Base-by-base conservation (phyloP, 805 yeast genomes). In the Ogataea zsoltii region DNA sequence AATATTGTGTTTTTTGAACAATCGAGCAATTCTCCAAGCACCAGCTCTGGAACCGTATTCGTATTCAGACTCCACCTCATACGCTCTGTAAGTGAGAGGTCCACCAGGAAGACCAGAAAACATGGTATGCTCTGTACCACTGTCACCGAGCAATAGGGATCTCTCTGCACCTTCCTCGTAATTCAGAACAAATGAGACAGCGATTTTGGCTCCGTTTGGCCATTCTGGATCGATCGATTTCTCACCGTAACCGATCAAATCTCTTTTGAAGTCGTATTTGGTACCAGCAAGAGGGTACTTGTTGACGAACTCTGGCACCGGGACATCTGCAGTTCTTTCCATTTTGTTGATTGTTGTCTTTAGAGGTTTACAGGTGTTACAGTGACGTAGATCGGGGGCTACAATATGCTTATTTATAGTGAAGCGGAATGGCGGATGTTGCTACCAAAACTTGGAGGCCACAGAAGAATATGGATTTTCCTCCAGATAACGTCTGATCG, bases 1-100 rank as follows among this genome's bases (percentile, higher is more conserved):
- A 37, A 54, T 60, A 19, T 51, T 52, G 42, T 58, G 61, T 42
- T 66, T 61, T 45, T 61, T 61, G 53, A 68, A 63, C 18, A 65
- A 48, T 32, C 66, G 51, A 31, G 67, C 49, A n/a, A 68, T 45
- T 44, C 55, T 46, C 55, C 40, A 37, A 7, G 32, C 40, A 11
- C 55, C 55, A 9, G 48, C 37, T 42, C 55, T 45, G 28, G 48
- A 42, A 33, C 49, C 49, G 25, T 44, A 43, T 26, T 50, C 49
- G 31, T 50, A 50, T 33, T 47, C 54, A 1, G 50, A 45, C 28
- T 51, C 55, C 25, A 51, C 47, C 31, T 48, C 53, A 41, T 44
- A 37, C 7, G 40, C 40, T 13, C 40, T 25, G 32, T 37, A 37
- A 26, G 31, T 37, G 14, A 37, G 25, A 7, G 40, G 40, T 26